These are phyloP conservation scores for Neophaeococcomyces aloes DNA, from an alignment of 2,329 filamentous ascomycete genomes.

Conservation along the genomic window DNA sequence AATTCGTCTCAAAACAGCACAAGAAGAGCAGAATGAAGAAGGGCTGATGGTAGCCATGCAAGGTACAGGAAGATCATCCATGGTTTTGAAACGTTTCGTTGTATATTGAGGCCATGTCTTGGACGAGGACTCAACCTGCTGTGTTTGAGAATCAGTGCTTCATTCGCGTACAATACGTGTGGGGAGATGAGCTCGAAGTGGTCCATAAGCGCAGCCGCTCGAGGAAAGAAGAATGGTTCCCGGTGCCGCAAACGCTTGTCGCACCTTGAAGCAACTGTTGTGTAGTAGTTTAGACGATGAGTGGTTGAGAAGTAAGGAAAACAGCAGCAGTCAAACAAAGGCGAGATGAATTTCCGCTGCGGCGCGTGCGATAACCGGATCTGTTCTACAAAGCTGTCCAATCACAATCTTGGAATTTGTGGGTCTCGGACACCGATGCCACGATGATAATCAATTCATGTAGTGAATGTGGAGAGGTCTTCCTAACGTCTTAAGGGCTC, in stretches of 20 bases:
- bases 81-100: background rate
- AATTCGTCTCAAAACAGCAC: background rate
- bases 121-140: background rate
- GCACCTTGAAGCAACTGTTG: slow-evolving; percentile 4
- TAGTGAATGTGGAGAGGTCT: too few relatives aligned
- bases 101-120: background rate
- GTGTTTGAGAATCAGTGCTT: background rate
- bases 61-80: background rate
- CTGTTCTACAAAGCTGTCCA: background rate
- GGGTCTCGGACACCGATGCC: background rate
- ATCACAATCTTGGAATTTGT: background rate
- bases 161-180: slow-evolving; percentile 1
- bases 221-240: background rate
- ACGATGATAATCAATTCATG: too few relatives aligned
- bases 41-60: background rate
- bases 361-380: background rate
- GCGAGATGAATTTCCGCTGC: background rate
- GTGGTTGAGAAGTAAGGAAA: background rate
- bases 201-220: slow-evolving; percentile 5
- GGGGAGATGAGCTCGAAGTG: slow-evolving; percentile 1
- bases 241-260: slow-evolving; percentile 3
- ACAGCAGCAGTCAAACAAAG: background rate
- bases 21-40: background rate
- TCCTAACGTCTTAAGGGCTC: too few relatives aligned
- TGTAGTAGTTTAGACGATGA: background rate